These are phyloP conservation scores for Sporothrix protearum DNA, from an alignment of 2,329 filamentous ascomycete species.

Conservation along the genomic window DNA sequence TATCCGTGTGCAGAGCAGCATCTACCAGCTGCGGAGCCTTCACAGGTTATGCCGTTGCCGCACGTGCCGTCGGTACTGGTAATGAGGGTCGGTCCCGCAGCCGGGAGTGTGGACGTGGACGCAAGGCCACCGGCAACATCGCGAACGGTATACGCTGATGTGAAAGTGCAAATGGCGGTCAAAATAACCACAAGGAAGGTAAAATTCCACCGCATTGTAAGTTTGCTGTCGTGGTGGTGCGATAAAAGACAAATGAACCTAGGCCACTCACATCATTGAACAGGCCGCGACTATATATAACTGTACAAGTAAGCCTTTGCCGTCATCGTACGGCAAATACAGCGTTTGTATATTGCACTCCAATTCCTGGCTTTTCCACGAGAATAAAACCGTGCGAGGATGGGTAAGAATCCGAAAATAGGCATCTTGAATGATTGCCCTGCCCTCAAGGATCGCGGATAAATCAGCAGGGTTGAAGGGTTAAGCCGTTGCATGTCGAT, in stretches of 20 bases:
- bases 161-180: not conserved
- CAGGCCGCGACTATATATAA: not conserved
- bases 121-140: not conserved
- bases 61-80: constrained; percentile 21
- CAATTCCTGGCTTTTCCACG: not conserved
- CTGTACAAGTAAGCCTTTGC: not conserved
- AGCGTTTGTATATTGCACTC: not conserved
- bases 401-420: not conserved
- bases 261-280: too few relatives aligned
- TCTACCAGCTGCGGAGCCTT: constrained; percentile 13
- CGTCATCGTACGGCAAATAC: not conserved
- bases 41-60: constrained; percentile 20
- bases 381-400: not conserved
- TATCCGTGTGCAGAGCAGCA: constrained; percentile 24
- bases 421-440: not conserved
- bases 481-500: not conserved
- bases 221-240: not conserved
- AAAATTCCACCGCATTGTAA: not conserved
- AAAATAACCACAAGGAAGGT: not conserved
- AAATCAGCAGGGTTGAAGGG: not conserved
- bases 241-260: too few relatives aligned
- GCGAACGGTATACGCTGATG: not conserved
- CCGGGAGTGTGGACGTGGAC: not conserved
- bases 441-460: not conserved
- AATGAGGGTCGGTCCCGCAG: not conserved